A percentile compares a stretch with the other conserved stretches of the same genome.
Conservation (phyloP, 208 protist species). For the Angomonas ambiguus region DNA sequence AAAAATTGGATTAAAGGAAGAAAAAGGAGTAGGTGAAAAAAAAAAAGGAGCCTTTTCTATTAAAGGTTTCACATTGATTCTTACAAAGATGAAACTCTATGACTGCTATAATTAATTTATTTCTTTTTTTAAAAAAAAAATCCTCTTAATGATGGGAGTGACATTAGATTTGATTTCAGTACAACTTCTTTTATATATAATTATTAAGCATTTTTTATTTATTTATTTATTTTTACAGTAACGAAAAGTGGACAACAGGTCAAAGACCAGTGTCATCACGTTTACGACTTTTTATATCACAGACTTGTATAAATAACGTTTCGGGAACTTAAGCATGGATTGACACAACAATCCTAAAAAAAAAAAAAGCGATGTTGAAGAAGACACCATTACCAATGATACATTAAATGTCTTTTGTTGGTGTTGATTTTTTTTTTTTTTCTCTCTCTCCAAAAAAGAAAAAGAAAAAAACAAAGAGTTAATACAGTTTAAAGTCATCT, state of each 20-base stretch:
- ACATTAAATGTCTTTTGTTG: neutral
- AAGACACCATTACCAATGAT: too few relatives aligned
- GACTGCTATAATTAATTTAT: neutral
- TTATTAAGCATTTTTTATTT: conserved; percentile 11
- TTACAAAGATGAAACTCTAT: neutral
- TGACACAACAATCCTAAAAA: neutral
- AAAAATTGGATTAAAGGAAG: conserved; percentile 4
- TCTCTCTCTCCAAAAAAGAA: conserved; percentile 12
- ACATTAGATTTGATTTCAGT: neutral
- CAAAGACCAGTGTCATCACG: neutral
- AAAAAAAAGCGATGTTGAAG: conserved; percentile 4
- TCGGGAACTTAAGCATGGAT: neutral
- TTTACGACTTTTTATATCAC: too few relatives aligned
- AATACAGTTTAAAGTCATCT: conserved; percentile 13
- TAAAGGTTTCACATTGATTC: neutral
- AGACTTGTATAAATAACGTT: neutral
- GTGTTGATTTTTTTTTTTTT: conserved; percentile 13
- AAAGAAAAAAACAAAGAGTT: neutral
- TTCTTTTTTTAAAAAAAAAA: neutral
- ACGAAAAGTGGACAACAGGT: neutral
- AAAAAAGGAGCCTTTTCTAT: neutral
- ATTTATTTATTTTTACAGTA: conserved; percentile 16
- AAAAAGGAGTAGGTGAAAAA: neutral
- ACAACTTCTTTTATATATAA: neutral
- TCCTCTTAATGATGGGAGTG: neutral